phyloP scores from a whole-genome alignment of 192 early-diverging fungal species.

The Backusella tarrabulga region DNA sequence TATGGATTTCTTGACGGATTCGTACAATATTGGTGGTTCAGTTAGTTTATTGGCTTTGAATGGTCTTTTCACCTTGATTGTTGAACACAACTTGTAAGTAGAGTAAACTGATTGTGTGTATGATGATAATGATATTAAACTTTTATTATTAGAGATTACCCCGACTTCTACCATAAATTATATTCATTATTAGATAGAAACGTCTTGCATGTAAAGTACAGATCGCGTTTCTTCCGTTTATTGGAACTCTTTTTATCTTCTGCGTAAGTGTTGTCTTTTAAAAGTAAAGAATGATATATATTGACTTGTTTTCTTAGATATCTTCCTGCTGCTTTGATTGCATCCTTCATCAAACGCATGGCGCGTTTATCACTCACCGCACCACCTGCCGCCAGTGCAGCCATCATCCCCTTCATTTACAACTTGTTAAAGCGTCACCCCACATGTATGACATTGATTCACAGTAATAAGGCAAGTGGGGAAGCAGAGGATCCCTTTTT shows the following conservation, averaged over 20 bases:
- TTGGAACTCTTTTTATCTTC: constrained; percentile 88
- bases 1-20: constrained; percentile 92
- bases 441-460: constrained; percentile 85
- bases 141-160: constrained; percentile 74
- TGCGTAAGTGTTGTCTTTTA: constrained; percentile 47
- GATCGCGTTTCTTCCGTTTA: constrained; percentile 92
- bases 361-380: constrained; percentile 77
- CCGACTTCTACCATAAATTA: constrained; percentile 95
- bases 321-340: constrained; percentile 86
- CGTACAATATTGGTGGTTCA: constrained; percentile 87
- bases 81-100: constrained; percentile 89
- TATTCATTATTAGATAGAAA: constrained; percentile 90
- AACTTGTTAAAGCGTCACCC: constrained; percentile 93
- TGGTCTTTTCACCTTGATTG: constrained; percentile 92
- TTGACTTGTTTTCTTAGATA: constrained; percentile 46
- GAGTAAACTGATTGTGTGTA: no score
- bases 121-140: background rate
- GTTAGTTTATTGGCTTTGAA: constrained; percentile 92
- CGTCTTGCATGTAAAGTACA: constrained; percentile 92
- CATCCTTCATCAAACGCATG: constrained; percentile 93
- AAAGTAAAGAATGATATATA: background rate
- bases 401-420: constrained; percentile 88
- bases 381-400: constrained; percentile 83
- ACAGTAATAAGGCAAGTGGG: constrained; percentile 48
- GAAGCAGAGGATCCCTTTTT: constrained; percentile 45